Conservation (phyloP, 768 basidiomycete genomes). For the Hericium alpestre region DNA sequence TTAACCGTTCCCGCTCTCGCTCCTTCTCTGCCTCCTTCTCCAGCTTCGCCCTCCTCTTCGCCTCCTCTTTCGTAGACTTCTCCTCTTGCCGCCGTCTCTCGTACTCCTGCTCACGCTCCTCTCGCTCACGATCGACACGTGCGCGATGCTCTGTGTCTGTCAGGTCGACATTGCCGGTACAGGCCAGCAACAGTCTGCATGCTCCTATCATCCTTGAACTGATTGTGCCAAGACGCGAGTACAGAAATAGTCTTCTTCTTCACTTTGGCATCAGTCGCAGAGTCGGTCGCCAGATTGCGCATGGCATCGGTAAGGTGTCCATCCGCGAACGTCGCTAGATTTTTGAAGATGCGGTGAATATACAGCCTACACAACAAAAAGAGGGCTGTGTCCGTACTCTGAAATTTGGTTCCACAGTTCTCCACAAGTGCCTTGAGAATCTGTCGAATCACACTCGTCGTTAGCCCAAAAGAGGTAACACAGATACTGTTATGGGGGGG, state of each 20-base stretch:
- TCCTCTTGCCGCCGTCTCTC: constrained; percentile 10
- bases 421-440: constrained; percentile 87
- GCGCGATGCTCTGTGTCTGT: constrained; percentile 11
- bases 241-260: constrained; percentile 75
- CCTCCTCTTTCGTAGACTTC: constrained; percentile 17
- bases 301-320: constrained; percentile 72
- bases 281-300: constrained; percentile 64
- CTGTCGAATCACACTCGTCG: constrained; percentile 24
- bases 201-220: constrained; percentile 73
- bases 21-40: too few relatives aligned
- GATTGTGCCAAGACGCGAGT: constrained; percentile 63
- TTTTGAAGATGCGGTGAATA: constrained; percentile 2
- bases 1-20: constrained; percentile 5
- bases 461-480: neutral
- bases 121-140: constrained; percentile 2
- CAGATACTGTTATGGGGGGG: constrained; percentile 6
- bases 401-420: constrained; percentile 81
- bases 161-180: constrained; percentile 39
- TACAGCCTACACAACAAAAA: constrained; percentile 1
- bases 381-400: constrained; percentile 37
- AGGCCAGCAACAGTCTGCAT: constrained; percentile 65
- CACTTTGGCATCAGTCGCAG: constrained; percentile 69
- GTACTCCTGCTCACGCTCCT: constrained; percentile 12
- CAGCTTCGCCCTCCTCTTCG: constrained; percentile 21
- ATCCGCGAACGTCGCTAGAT: constrained; percentile 66